Base-by-base conservation (phyloP, 2,329 filamentous ascomycete genomes). In the Neopestalotiopsis clavispora region DNA sequence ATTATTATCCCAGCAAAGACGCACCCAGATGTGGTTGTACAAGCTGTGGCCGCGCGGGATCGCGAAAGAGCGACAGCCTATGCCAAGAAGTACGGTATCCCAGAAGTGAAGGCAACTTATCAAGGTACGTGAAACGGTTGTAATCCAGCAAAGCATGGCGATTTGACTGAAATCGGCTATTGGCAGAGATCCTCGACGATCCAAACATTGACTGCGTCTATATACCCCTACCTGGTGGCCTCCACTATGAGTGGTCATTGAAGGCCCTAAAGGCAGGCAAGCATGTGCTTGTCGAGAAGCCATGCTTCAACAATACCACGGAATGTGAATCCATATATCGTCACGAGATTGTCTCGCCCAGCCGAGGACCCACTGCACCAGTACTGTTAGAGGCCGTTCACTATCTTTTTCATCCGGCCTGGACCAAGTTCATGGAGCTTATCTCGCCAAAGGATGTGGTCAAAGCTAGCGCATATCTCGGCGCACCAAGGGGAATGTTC, bases 11-110 rank as follows among this genome's bases (percentile, higher is more conserved):
- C 87, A 0, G 86, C 87, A 14, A 83, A 80, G 70, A 82, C 80
- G 3, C 87, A 90, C 72, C 79, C 86, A 0, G 85, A 87, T 52
- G 84, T 89, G 14, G 78, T 88, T 13, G 69, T 90, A 13, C 80
- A 83, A 9, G 84, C 83, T 4, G 81, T 90, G 1, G 86, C 87
- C 2, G 85, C 87, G 2, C 80, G 87, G 4, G 83, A 87, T 74
- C 77, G 72, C 40, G 75, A 74, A 4, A 84, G 79, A 65, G 88
- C 87, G 0, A 76, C 81, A 64, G 79, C 78, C 0, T 89, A 81
- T 75, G 87, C 86, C 2, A 84, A 84, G 71, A 85, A 83, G 69
- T 78, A 89, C 74, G 78, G 78, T 9, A 87, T 90, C 61, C 84
- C 84, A 0, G 80, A 85, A 34, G 84, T 86, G 7, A 79, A 84